phyloP scores from a whole-genome alignment of 1,139 yeast species.

The Yamadazyma buinensis region DNA sequence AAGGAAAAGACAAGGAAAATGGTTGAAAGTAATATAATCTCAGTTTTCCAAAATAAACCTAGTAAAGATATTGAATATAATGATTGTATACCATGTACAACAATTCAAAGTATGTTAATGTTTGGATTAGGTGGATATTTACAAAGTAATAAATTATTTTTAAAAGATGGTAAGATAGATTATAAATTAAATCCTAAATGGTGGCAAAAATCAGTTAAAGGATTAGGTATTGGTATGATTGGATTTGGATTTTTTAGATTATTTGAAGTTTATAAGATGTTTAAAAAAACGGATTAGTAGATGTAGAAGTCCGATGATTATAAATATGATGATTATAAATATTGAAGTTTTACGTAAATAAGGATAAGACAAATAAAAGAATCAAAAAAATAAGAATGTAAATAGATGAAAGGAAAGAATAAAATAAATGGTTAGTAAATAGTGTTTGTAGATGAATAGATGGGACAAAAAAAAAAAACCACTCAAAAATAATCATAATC shows the following conservation, averaged over 20 bases:
- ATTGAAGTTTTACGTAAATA: too few species aligned
- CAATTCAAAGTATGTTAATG: constrained; percentile 33
- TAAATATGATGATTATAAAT: too few species aligned
- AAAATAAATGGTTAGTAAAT: too few species aligned
- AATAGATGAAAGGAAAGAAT: too few species aligned
- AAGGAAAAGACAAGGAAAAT: too few species aligned
- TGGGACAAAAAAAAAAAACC: too few species aligned
- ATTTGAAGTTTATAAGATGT: constrained; percentile 3
- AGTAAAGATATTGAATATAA: constrained; percentile 2
- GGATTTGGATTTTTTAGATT: constrained; percentile 38
- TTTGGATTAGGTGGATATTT: constrained; percentile 36
- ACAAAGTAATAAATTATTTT: constrained; percentile 27
- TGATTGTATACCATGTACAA: constrained; percentile 39
- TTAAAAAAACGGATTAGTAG: neutral
- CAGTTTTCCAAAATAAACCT: constrained; percentile 20
- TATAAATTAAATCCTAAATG: constrained; percentile 34
- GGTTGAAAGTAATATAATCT: constrained; percentile 24
- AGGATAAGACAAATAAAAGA: too few species aligned
- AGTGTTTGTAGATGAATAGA: too few species aligned
- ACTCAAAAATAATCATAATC: too few species aligned
- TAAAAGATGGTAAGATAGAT: constrained; percentile 29
- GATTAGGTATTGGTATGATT: constrained; percentile 30
- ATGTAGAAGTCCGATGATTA: too few species aligned
- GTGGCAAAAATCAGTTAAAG: constrained; percentile 38
- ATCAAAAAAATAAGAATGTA: too few species aligned